phyloP scores from a whole-genome alignment of 345 rosid species.

The Lepidium sativum region DNA sequence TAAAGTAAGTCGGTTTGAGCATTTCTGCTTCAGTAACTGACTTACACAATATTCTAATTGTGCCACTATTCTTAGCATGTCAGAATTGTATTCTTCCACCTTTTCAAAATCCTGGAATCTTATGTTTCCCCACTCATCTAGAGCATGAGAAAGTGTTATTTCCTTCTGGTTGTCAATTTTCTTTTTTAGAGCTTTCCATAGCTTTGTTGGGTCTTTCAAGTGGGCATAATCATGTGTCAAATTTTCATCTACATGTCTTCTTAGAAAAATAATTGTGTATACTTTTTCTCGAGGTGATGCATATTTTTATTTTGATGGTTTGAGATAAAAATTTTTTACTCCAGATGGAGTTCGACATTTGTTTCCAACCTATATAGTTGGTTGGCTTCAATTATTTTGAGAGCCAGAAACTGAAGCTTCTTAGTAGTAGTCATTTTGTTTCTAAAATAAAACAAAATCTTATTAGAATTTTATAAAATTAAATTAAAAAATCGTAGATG shows the following conservation, averaged over 20 bases:
- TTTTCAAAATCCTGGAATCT: not conserved
- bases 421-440: not conserved
- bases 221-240: not conserved
- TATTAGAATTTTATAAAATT: too few species aligned
- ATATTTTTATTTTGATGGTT: too few species aligned
- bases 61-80: not conserved
- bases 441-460: not conserved
- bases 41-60: too few species aligned
- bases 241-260: too few species aligned
- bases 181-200: not conserved
- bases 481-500: too few species aligned
- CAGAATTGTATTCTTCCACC: not conserved
- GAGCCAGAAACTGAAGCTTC: not conserved
- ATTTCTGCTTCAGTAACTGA: too few species aligned
- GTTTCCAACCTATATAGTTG: not conserved
- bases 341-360: not conserved
- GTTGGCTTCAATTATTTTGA: not conserved
- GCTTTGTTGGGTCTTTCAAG: not conserved
- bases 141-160: not conserved
- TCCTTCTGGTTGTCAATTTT: not conserved
- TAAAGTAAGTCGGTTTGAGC: too few species aligned
- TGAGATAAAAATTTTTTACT: not conserved
- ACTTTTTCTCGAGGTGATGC: too few species aligned
- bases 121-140: not conserved
- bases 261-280: too few species aligned